Percentiles rank a stretch among this genome's conserved stretches.
Evolutionary conservation across 345 rosid species (phyloP).

Genomic region (Eucalyptus curtisii): DNA sequence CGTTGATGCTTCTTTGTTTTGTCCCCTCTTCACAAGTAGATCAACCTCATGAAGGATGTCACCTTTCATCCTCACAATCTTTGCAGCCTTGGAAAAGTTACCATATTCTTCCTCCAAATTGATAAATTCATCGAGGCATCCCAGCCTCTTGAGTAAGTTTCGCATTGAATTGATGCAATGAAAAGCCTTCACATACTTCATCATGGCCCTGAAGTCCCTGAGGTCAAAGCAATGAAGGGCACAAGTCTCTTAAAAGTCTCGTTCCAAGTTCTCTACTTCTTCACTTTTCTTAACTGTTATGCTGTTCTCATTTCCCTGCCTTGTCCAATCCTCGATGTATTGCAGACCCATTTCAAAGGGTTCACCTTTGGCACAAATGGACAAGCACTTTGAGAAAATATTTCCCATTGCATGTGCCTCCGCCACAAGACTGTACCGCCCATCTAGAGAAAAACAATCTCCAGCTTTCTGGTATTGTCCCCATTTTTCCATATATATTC

Average conservation of each 20-base stretch:
- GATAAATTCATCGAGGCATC: conserved; percentile 8
- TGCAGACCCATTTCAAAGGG: background rate
- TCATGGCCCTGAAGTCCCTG: background rate
- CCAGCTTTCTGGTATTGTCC: background rate
- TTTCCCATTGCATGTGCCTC: background rate
- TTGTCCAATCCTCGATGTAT: background rate
- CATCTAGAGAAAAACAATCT: background rate
- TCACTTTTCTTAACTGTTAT: background rate
- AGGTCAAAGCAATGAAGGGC: background rate
- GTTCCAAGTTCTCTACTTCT: background rate
- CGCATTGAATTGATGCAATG: background rate
- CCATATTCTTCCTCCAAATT: conserved; percentile 8
- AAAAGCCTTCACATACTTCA: conserved; percentile 9
- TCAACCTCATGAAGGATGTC: conserved; percentile 17
- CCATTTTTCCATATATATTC: conserved; percentile 5
- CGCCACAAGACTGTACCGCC: background rate
- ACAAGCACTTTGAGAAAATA: background rate
- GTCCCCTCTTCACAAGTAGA: conserved; percentile 18
- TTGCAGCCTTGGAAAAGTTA: conserved; percentile 5
- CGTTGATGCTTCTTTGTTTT: conserved; percentile 15
- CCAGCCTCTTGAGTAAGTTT: background rate
- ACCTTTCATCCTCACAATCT: conserved; percentile 19
- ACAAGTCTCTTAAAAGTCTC: background rate
- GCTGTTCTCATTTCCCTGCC: background rate
- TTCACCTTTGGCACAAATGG: background rate